A percentile compares a stretch with the other conserved stretches of the same genome.
Conservation (phyloP, 2,329 filamentous ascomycete genomes). For the Talaromyces sp. region DNA sequence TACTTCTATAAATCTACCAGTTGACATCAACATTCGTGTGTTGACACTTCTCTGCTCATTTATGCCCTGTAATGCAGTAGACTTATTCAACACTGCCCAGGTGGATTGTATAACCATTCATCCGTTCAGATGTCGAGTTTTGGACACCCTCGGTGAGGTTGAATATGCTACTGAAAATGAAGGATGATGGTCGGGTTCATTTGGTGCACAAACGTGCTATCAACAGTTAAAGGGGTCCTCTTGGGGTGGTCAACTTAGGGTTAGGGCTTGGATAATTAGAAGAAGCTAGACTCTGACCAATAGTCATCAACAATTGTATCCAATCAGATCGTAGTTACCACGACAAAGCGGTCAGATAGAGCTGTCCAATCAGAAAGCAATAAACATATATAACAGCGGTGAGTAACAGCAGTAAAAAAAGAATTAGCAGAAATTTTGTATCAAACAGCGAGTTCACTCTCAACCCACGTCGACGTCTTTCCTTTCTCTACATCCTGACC, state of each 20-base stretch:
- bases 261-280: neutral
- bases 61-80: neutral
- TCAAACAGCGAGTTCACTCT: neutral
- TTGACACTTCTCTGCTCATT: neutral
- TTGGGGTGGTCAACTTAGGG: neutral
- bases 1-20: neutral
- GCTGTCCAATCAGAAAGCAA: neutral
- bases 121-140: neutral
- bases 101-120: neutral
- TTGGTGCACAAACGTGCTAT: neutral
- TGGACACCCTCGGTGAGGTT: neutral
- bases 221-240: neutral
- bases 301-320: neutral
- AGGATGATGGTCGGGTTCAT: neutral
- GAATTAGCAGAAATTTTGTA: slow-evolving; percentile 14
- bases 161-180: neutral
- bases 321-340: slow-evolving; percentile 1
- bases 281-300: neutral
- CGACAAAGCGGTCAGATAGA: slow-evolving; percentile 5
- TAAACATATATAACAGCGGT: slow-evolving; percentile 18
- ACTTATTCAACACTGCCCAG: neutral
- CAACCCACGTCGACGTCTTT: neutral
- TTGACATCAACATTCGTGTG: neutral
- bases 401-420: slow-evolving; percentile 23
- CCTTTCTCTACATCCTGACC: neutral